Evolutionary conservation across 2,329 filamentous ascomycete genomes (phyloP), one percentile per base, ranked within the genome.

Genomic region (Venturia carpophila): DNA sequence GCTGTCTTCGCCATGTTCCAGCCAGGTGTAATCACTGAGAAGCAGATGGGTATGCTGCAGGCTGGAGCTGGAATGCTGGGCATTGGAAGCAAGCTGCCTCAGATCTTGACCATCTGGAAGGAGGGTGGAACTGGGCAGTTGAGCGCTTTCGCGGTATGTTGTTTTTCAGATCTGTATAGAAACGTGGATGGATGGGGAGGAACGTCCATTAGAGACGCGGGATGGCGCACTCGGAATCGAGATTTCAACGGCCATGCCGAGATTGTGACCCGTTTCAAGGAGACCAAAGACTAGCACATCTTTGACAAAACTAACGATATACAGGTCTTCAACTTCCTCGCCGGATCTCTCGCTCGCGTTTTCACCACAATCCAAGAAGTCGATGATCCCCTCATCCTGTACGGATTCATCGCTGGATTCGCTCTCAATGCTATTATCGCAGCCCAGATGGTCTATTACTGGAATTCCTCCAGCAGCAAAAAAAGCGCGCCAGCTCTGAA

Each of bases 331-430:
- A 97, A 97, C 82, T 99, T 96, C 78, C 90, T 99, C 72, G 82
- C 87, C 71, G 94, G 95, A 47, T 96, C 92, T 55, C 85, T 97
- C 66, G 90, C 91, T 34, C 90, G 94, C 74, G 96, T 99, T 79
- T 99, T 97, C 78, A 99, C 94, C 41, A 99, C 95, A 10, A 81
- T 99, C 66, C 92, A 97, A 74, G 94, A 99, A 80, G 94, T 99
- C 67, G 90, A 96, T 75, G 94, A 99, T 77, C 92, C 92, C 78
- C 83, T 97, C 66, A 97, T 99, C 71, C 84, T 99, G 34, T 97
- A 96, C 78, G 90, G 92, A 62, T 97, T 96, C 81, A 79, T 97
- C 65, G 91, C 92, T 9, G 94, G 92, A 37, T 97, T 97, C 75
- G 79, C 82, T n/a, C 84, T 99, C 71, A 99, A 99, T 77, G 82